Conservation (phyloP, 2,329 filamentous ascomycete species). For the Lecanosticta acicola region DNA sequence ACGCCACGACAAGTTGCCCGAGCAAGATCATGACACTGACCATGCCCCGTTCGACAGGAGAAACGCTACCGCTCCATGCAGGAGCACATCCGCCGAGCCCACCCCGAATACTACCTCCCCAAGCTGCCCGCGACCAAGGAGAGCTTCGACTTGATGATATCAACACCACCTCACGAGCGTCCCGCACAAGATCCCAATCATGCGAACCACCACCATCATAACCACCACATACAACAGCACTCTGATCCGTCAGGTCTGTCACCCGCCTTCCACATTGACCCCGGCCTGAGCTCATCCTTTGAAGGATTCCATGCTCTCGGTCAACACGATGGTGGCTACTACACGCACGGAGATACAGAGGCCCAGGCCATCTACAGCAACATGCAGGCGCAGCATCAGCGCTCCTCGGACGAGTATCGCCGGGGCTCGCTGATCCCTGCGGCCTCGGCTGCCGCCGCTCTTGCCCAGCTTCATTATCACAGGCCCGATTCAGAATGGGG, state of each 20-base stretch:
- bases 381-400: slow-evolving; percentile 49
- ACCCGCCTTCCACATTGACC: slow-evolving; percentile 31
- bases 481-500: slow-evolving; percentile 73
- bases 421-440: slow-evolving; percentile 60
- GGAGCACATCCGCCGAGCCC: slow-evolving; percentile 95
- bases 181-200: slow-evolving; percentile 43
- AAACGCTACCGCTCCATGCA: slow-evolving; percentile 98
- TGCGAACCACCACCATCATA: slow-evolving; percentile 29
- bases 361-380: slow-evolving; percentile 53
- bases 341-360: slow-evolving; percentile 53
- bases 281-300: slow-evolving; percentile 31
- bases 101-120: slow-evolving; percentile 94
- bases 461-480: slow-evolving; percentile 78
- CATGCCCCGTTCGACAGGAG: slow-evolving; percentile 55
- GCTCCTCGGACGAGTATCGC: slow-evolving; percentile 63
- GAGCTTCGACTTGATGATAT: slow-evolving; percentile 96
- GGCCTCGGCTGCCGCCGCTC: slow-evolving; percentile 74
- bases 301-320: slow-evolving; percentile 32
- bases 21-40: slow-evolving; percentile 23
- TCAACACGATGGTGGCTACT: slow-evolving; percentile 41
- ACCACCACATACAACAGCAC: slow-evolving; percentile 25
- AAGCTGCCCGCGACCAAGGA: slow-evolving; percentile 97
- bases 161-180: slow-evolving; percentile 71
- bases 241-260: slow-evolving; percentile 36
- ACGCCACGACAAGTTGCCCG: neutral